Conservation (phyloP, 2,329 filamentous ascomycete genomes). For the Lachnellula suecica region DNA sequence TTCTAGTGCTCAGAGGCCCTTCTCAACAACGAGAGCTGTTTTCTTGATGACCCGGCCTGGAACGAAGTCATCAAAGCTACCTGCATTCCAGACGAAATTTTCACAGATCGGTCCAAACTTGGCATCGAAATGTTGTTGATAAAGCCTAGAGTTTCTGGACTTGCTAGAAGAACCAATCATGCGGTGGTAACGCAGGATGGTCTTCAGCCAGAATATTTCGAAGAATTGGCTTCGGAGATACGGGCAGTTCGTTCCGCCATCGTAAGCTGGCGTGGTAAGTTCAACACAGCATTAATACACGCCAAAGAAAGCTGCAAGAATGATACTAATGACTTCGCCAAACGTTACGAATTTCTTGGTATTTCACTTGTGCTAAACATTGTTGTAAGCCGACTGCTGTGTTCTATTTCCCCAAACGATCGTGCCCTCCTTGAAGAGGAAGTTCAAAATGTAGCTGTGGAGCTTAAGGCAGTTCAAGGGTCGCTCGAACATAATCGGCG, state of each 20-base stretch:
- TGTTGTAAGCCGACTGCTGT: constrained; percentile 20
- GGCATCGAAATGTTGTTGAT: constrained; percentile 18
- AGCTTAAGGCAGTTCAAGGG: constrained; percentile 3
- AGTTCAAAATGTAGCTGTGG: constrained; percentile 22
- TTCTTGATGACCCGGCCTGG: constrained; percentile 22
- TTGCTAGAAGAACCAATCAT: too few relatives aligned
- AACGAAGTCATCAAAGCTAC: constrained; percentile 21
- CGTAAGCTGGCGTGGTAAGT: too few relatives aligned
- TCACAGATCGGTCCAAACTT: constrained; percentile 24
- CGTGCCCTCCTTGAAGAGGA: constrained; percentile 29
- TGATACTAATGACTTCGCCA: constrained; percentile 19
- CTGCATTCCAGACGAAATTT: constrained; percentile 11
- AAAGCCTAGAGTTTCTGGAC: too few relatives aligned
- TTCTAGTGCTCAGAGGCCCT: constrained; percentile 25
- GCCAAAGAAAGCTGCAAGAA: too few relatives aligned
- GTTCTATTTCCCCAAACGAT: constrained; percentile 13
- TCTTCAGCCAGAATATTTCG: too few relatives aligned
- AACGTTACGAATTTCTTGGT: constrained; percentile 21
- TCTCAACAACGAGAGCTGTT: constrained; percentile 23
- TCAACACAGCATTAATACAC: too few relatives aligned
- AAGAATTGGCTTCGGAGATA: too few relatives aligned
- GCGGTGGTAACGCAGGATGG: too few relatives aligned
- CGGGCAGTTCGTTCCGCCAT: too few relatives aligned
- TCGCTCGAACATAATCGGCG: constrained; percentile 3
- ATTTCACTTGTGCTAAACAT: constrained; percentile 31